phyloP scores from a whole-genome alignment of 495 filamentous ascomycete genomes.

The Opeltia flavorubescens region DNA sequence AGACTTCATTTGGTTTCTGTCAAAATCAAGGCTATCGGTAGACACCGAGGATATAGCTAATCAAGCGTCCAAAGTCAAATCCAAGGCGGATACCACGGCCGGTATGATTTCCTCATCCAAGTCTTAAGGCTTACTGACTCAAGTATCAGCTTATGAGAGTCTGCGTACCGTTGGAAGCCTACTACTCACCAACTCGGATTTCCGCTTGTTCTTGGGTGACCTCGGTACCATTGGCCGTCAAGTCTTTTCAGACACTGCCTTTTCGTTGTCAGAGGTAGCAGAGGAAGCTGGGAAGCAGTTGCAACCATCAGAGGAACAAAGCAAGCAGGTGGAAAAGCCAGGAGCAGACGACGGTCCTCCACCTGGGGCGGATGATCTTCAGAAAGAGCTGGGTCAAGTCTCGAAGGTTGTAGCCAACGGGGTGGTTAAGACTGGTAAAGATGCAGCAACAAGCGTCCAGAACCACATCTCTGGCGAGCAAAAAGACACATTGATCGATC shows the following conservation, averaged over 20 bases:
- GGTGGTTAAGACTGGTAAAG: conserved; percentile 46
- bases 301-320: conserved; percentile 49
- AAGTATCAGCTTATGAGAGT: conserved; percentile 56
- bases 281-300: conserved; percentile 56
- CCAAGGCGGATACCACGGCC: conserved; percentile 63
- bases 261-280: conserved; percentile 57
- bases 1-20: conserved; percentile 77
- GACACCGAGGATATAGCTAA: conserved; percentile 52
- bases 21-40: conserved; percentile 53
- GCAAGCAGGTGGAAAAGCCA: conserved; percentile 40
- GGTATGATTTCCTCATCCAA: conserved; percentile 32
- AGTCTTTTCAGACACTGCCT: conserved; percentile 76
- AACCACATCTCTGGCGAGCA: conserved; percentile 58
- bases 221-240: conserved; percentile 64
- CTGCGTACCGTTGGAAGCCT: conserved; percentile 71
- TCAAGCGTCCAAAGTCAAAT: conserved; percentile 48
- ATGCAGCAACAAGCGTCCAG: conserved; percentile 49
- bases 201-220: conserved; percentile 77
- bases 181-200: conserved; percentile 78
- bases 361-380: conserved; percentile 45
- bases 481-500: conserved; percentile 54
- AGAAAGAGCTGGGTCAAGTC: conserved; percentile 47
- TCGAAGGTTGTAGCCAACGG: conserved; percentile 49
- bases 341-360: conserved; percentile 38
- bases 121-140: background rate